Evolutionary conservation across 2,329 filamentous ascomycete species (phyloP), one percentile per base, ranked within the genome.

Genomic region (Xylariaceae sp.): DNA sequence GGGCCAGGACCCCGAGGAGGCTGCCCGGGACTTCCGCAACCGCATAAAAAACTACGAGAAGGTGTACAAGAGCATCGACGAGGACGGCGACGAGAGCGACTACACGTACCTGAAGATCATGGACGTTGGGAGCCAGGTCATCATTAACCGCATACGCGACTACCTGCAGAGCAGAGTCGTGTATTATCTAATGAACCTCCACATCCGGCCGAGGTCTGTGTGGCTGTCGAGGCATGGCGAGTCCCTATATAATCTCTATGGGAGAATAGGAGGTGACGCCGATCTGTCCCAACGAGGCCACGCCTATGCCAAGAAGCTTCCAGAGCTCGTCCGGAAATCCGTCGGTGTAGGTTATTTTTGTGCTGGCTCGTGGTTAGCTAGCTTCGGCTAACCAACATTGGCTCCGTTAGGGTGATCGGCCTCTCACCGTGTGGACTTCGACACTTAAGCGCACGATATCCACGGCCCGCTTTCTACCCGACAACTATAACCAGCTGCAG

Each of bases 181-280:
- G 29, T 98, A 98, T 63, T 98, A 95, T 58, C 77, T 96, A 38
- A 95, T 96, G 80, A 98, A 96, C 57, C 71, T 98, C 24, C 92
- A 98, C 63, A 98, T 98, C 59, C 90, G 90, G 44, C 90, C 90
- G 13, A 78, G 92, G 36, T 94, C 88, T 4, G 94, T 98, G 46
- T 98, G 92, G 92, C 67, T 98, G 32, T 96, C 92, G 46, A 73
- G 92, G 44, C 92, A 98, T 56, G 92, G 92, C 46, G 92, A 98
- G 64, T 95, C 89, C 10, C 69, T 85, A 59, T 96, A 83, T 64
- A 98, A 98, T 57, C 70, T 96, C 5, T 75, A 79, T 7, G 92
- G 92, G 12, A 77, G 88, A 48, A 96, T 98, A 49, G 92, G 92
- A 39, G 92, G 92, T 29, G 92, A 98, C 56, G 84, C 90, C 9